A percentile compares a stretch with the other conserved stretches of the same genome.
phyloP scores from a whole-genome alignment of 2,329 filamentous ascomycete genomes.

The Alternaria novae-zelandiae region DNA sequence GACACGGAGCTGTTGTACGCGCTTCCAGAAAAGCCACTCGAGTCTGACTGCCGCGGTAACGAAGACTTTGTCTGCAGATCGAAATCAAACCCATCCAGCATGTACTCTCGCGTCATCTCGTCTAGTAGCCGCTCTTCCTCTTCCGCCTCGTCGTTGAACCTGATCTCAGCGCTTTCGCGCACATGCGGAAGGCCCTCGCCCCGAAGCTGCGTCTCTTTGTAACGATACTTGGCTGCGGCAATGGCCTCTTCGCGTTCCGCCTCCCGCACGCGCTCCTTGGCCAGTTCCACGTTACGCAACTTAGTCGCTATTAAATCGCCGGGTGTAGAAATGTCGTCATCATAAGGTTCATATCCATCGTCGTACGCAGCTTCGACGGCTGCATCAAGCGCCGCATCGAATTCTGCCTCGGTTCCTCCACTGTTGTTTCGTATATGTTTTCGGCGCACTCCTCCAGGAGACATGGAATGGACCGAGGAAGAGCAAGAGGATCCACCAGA shows the following conservation, averaged over 20 bases:
- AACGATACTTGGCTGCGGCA: slow-evolving; percentile 65
- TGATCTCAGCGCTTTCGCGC: slow-evolving; percentile 45
- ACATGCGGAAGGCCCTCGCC: slow-evolving; percentile 54
- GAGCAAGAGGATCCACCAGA: slow-evolving; percentile 76
- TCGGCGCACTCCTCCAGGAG: slow-evolving; percentile 72
- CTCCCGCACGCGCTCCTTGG: slow-evolving; percentile 76
- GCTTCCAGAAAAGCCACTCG: slow-evolving; percentile 76
- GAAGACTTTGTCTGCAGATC: slow-evolving; percentile 71
- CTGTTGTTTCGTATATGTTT: slow-evolving; percentile 74
- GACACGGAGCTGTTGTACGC: slow-evolving; percentile 82
- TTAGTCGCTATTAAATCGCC: slow-evolving; percentile 44
- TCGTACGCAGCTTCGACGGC: slow-evolving; percentile 97
- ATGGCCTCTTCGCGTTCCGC: slow-evolving; percentile 73
- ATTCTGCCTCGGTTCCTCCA: slow-evolving; percentile 82
- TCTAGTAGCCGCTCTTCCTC: slow-evolving; percentile 68
- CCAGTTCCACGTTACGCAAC: slow-evolving; percentile 70
- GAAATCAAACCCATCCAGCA: slow-evolving; percentile 82
- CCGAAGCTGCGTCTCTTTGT: slow-evolving; percentile 56
- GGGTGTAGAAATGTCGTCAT: slow-evolving; percentile 44
- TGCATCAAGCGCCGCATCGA: slow-evolving; percentile 91
- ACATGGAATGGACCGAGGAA: slow-evolving; percentile 81
- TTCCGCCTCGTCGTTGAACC: slow-evolving; percentile 50
- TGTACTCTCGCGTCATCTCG: slow-evolving; percentile 84
- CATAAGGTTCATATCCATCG: slow-evolving; percentile 80
- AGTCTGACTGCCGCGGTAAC: slow-evolving; percentile 79